Conservation (phyloP, 768 basidiomycete species). For the Dioszegia crocea region DNA sequence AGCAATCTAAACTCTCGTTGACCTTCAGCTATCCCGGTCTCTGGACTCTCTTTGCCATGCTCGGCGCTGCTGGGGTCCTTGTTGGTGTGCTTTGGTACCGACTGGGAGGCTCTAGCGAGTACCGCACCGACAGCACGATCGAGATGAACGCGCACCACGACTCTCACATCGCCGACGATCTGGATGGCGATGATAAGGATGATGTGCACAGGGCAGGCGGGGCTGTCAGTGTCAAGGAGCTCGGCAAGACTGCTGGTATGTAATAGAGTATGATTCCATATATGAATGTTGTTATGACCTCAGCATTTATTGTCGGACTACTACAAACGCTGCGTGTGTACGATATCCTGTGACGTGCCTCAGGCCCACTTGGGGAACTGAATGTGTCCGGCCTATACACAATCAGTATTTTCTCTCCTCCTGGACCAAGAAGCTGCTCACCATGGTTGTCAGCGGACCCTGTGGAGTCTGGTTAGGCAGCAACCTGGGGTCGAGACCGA, state of each 20-base stretch:
- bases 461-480: conserved; percentile 14
- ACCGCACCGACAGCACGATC: conserved; percentile 11
- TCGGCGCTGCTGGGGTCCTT: conserved; percentile 21
- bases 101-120: conserved; percentile 34
- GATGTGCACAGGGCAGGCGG: neutral
- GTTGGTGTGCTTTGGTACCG: conserved; percentile 33
- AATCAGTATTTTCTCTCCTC: no score
- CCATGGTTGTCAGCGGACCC: neutral
- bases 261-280: neutral
- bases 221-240: neutral
- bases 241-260: neutral
- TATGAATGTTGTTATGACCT: no score
- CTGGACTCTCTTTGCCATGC: conserved; percentile 40
- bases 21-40: conserved; percentile 31
- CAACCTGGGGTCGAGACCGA: conserved; percentile 17
- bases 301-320: no score
- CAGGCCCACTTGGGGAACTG: neutral
- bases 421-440: neutral
- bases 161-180: neutral
- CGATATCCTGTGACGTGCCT: no score
- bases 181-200: conserved; percentile 7
- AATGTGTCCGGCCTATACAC: neutral
- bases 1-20: neutral
- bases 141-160: neutral
- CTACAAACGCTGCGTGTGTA: no score